Base-by-base conservation (phyloP, 495 filamentous ascomycete genomes). In the Talaromyces stipitatus region DNA sequence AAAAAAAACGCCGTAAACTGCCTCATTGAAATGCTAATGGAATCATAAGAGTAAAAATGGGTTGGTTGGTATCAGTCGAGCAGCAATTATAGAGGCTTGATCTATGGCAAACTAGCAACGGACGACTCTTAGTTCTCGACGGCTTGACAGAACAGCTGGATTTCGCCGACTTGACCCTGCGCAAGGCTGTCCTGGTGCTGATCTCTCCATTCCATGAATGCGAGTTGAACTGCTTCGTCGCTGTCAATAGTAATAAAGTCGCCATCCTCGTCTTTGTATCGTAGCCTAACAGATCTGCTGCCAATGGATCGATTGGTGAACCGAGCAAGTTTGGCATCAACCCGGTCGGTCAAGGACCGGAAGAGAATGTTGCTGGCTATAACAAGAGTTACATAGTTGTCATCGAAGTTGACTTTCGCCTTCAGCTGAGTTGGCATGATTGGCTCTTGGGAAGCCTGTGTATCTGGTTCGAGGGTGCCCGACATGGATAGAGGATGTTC, bases 171-270 rank as follows among this genome's bases (percentile, higher is more conserved):
- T 58, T 85, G 78, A 16, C 83, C 87, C 57, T 77, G 71, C 55
- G 79, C 77, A 57, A 83, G 81, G 67, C 79, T 78, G 18, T 82
- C 81, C 18, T 79, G 79, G 60, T 87, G 80, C 58, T 85, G 82
- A 60, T 94, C 90, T 54, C 87, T 84, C 87, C 90, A 96, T 60
- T 92, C 91, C 70, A 91, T 84, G 64, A 97, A 97, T 16, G 94
- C 94, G 46, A 89, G 87, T 61, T 91, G 88, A 22, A 98, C 92
- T 56, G 96, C 94, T 61, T 98, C 94, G 61, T 98, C 92, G 55
- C 86, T 89, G 64, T 92, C 85, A 60, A 98, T 97, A 16, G 84
- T 92, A 45, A 98, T 89, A 64, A 85, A 91, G 65, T 97, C 95
- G 10, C 88, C 88, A 60, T 96, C 90, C 57, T 96, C 92, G 65